These are phyloP conservation scores for Ogataea pignaliae DNA, from an alignment of 805 yeast genomes.

Conservation along the genomic window DNA sequence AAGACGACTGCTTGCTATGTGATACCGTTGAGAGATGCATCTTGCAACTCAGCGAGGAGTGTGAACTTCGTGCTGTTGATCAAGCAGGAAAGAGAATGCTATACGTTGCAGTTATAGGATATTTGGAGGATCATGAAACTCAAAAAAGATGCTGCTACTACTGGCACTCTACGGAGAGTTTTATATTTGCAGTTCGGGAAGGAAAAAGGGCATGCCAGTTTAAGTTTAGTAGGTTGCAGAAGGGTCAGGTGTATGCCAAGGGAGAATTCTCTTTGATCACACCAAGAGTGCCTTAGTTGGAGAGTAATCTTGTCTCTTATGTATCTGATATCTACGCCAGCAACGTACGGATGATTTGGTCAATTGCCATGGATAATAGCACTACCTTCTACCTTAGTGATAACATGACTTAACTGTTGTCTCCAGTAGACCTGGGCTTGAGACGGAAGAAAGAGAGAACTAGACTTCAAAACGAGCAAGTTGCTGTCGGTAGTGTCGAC, in stretches of 20 bases:
- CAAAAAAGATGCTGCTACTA: constrained; percentile 12
- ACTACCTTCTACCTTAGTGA: too few species aligned
- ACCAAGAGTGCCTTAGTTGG: too few species aligned
- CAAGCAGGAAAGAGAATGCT: constrained; percentile 5
- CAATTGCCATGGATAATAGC: too few species aligned
- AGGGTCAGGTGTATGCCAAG: constrained; percentile 6
- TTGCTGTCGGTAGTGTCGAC: too few species aligned
- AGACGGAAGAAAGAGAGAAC: too few species aligned
- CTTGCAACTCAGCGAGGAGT: constrained; percentile 4
- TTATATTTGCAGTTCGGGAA: constrained; percentile 16
- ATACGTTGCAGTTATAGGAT: constrained; percentile 26
- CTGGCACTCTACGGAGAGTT: constrained; percentile 25
- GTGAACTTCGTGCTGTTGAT: constrained; percentile 19
- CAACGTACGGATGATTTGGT: too few species aligned
- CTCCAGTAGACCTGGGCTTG: too few species aligned
- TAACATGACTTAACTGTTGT: too few species aligned
- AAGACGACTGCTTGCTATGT: constrained; percentile 9
- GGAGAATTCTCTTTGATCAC: not conserved
- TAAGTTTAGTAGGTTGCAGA: constrained; percentile 9
- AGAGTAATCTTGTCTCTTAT: too few species aligned
- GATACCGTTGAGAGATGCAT: constrained; percentile 17
- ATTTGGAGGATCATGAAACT: constrained; percentile 7
- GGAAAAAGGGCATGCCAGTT: not conserved
- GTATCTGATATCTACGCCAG: too few species aligned
- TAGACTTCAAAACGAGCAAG: too few species aligned